Evolutionary conservation across 1,284 basidiomycete genomes (phyloP).

Genomic region (Exobasidium cylindrosporum): DNA sequence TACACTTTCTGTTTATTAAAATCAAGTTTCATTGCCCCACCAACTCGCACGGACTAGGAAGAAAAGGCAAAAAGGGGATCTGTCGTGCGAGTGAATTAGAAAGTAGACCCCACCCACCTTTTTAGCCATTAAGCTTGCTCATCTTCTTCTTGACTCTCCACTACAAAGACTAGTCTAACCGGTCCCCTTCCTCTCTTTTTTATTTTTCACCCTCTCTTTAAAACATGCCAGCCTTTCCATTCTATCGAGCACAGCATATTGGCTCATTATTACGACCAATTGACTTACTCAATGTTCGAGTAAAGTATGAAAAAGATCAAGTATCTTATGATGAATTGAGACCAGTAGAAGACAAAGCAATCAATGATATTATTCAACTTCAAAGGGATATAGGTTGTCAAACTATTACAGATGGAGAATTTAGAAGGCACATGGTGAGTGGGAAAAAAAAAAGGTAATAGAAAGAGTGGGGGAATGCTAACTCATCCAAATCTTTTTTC

Average conservation of each 20-base stretch:
- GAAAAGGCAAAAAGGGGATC: too few relatives aligned
- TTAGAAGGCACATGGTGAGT: conserved; percentile 3
- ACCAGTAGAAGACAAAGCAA: conserved; percentile 9
- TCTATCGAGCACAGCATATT: conserved; percentile 10
- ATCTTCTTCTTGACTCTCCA: too few relatives aligned
- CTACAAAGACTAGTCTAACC: too few relatives aligned
- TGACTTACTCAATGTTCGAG: conserved; percentile 2
- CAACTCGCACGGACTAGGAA: too few relatives aligned
- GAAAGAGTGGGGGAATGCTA: too few relatives aligned
- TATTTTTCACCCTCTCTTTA: not conserved
- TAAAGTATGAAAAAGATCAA: not conserved
- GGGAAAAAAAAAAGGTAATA: not conserved
- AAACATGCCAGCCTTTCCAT: not conserved
- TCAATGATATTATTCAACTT: conserved; percentile 6
- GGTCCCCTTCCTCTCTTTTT: too few relatives aligned
- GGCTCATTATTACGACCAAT: conserved; percentile 11
- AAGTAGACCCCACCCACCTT: too few relatives aligned
- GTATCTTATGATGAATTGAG: not conserved
- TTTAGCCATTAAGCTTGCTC: too few relatives aligned
- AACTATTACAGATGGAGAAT: conserved; percentile 11
- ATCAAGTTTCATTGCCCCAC: too few relatives aligned
- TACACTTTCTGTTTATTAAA: too few relatives aligned
- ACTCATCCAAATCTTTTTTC: not conserved
- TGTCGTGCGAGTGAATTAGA: too few relatives aligned
- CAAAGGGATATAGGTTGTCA: conserved; percentile 3